Base-by-base conservation (phyloP, 371 early-diverging fungal genomes). In the Umbelopsis sp. region DNA sequence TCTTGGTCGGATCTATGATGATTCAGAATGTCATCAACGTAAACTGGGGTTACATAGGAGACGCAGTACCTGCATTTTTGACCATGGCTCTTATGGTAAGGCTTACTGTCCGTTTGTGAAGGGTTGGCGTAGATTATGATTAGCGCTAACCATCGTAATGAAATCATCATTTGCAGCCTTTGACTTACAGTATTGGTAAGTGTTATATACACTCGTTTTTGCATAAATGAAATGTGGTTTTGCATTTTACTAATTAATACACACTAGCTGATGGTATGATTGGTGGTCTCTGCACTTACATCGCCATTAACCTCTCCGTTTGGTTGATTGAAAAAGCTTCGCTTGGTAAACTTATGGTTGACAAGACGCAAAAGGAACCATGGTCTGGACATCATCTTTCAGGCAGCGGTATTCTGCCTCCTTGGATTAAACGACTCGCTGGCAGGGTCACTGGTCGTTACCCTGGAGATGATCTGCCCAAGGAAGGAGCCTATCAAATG, bases 1-100 rank as follows among this genome's bases (percentile, higher is more conserved):
- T 94, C 38, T 74, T 90, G 16, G 89, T 94, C 20, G 94, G 94
- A 14, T 87, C 86, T n/a, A 86, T 94, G 90, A 94, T 94, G 94
- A 75, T 83, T 67, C 82, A 87, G 46, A 82, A 84, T 66, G 83
- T 92, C 11, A 80, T 85, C 14, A 80, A 87, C 50, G 87, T 93
- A 72, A 92, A 92, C 73, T 92, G 91, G 92, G 84, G 87, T 46
- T 91, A 92, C 73, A 77, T 88, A 35, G 91, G 91, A 8, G 91
- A 93, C 70, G 88, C 87, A n/a, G 83, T 93, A 44, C 93, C 93
- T 0, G 92, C 92, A 0, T 92, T 92, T 72, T 73, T 92, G 52
- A 90, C 91, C 9, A 85, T 93, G 63, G 84, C 90, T 37, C 70
- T 93, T 67, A 92, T 93, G 83, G 92, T 92, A 2, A 83, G 92